Conservation (phyloP, 164 flowering plant species). For the Cinnamomum micranthum region DNA sequence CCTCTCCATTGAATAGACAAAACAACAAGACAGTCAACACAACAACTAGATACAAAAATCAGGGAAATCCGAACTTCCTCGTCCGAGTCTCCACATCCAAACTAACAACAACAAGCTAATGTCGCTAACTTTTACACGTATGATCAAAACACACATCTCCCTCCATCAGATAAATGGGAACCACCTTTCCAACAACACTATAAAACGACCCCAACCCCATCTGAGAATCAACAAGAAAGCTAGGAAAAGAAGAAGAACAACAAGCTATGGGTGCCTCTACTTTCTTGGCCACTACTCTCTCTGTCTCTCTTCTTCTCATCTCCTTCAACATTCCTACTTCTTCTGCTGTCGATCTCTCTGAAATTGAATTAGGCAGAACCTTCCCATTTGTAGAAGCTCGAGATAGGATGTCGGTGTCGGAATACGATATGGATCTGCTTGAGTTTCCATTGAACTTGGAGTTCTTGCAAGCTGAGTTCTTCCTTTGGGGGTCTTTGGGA, state of each 20-base stretch:
- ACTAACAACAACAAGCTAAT: too few relatives aligned
- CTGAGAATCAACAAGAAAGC: not conserved
- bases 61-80: too few relatives aligned
- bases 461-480: constrained; percentile 77
- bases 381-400: not conserved
- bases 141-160: too few relatives aligned
- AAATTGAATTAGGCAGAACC: not conserved
- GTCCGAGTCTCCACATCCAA: too few relatives aligned
- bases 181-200: not conserved
- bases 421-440: constrained; percentile 39
- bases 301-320: not conserved
- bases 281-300: not conserved
- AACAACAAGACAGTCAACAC: too few relatives aligned
- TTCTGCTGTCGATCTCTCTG: not conserved
- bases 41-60: too few relatives aligned
- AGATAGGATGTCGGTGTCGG: not conserved
- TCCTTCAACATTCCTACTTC: not conserved
- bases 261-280: not conserved
- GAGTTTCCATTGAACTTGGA: constrained; percentile 76
- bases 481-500: constrained; percentile 58
- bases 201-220: not conserved
- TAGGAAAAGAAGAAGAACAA: not conserved
- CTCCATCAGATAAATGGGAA: too few relatives aligned
- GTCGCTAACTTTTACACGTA: too few relatives aligned
- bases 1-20: too few relatives aligned